A percentile compares a stretch with the other conserved stretches of the same genome.
phyloP scores from a whole-genome alignment of 148 eudicot genomes.

The Vaccinium vitisidaea region DNA sequence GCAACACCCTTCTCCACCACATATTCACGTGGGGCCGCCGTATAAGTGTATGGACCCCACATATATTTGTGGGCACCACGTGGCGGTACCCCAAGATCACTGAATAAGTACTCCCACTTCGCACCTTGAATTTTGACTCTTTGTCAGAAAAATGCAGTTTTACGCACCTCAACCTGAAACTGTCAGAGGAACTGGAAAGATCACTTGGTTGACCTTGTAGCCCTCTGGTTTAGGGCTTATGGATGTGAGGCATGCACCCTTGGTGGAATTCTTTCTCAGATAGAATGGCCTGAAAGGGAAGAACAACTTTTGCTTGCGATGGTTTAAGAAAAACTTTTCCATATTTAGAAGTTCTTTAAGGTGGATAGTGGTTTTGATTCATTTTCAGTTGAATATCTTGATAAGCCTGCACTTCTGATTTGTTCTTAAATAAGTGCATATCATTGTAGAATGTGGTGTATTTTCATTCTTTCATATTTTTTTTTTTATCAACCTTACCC shows the following conservation, averaged over 20 bases:
- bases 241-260: background rate
- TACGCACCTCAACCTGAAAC: background rate
- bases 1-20: too few species aligned
- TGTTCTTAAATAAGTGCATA: background rate
- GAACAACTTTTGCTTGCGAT: background rate
- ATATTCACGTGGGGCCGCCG: too few species aligned
- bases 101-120: background rate
- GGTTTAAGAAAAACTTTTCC: background rate
- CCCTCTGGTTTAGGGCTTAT: conserved; percentile 3
- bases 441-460: background rate
- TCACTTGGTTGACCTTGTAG: background rate
- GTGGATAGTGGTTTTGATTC: background rate
- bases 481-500: background rate
- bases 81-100: too few species aligned
- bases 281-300: background rate
- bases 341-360: background rate
- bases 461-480: background rate
- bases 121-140: background rate
- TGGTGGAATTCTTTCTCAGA: background rate
- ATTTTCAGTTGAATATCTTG: background rate
- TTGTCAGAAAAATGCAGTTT: background rate
- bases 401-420: background rate
- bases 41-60: too few species aligned
- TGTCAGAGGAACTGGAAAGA: background rate
- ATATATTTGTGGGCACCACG: too few species aligned